Evolutionary conservation across 805 yeast species (phyloP), one percentile per base, ranked within the genome.

Genomic region (Lipomyces oligophaga): DNA sequence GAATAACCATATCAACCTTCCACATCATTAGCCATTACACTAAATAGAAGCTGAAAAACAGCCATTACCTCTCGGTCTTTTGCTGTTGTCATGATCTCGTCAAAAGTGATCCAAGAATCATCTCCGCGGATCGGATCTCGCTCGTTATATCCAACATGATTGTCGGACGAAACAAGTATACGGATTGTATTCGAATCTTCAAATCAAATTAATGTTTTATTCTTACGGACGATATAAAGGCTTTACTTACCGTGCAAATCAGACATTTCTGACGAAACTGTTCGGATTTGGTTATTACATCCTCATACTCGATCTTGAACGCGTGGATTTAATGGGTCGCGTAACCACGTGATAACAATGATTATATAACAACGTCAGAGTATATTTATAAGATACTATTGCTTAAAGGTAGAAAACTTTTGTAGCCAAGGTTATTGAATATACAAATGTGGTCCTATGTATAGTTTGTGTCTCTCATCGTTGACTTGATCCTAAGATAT

Each of bases 131-230:
- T 80, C 0, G 95, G 89, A 63, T 93, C 97, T 31, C 76, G 77
- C 62, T 93, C 98, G 49, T 80, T 79, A 63, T 81, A 89, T 1
- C 98, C 98, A 16, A 93, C 95, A 70, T 93, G 98, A 62, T 93
- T 93, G 61, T 93, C 98, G 1, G 97, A 88, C 2, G 98, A 87
- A 26, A 93, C 67, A 26, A 93, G 76, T 16, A 93, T 76, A 20
- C 85, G 69, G 15, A 89, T 77, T 0, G 95, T 86, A 63, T 85
- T 78, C n/a, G 49, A 37, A n/a, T 21, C 49, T 44, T 13, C 19
- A 16, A 35, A 13, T 26, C 30, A n/a, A n/a, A n/a, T n/a, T n/a
- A n/a, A n/a, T n/a, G n/a, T n/a, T n/a, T n/a, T n/a, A n/a, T n/a
- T n/a, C n/a, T n/a, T n/a, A n/a, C n/a, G n/a, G n/a, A n/a, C n/a